These are phyloP conservation scores for Periconia digitata DNA, from an alignment of 2,329 filamentous ascomycete genomes.

Conservation along the genomic window DNA sequence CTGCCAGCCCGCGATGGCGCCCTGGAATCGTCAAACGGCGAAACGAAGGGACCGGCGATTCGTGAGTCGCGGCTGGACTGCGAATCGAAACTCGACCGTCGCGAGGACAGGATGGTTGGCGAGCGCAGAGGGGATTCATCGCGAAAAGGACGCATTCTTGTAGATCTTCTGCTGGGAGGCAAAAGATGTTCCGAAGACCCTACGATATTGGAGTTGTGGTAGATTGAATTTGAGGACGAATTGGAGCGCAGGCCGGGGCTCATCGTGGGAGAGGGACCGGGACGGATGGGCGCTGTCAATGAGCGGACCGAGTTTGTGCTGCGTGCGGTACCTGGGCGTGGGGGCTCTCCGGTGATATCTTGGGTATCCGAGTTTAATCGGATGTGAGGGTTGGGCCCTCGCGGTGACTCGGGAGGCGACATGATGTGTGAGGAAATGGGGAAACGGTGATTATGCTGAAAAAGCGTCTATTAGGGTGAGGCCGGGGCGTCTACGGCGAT, in stretches of 20 bases:
- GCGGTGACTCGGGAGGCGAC: conserved; percentile 32
- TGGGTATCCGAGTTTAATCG: conserved; percentile 63
- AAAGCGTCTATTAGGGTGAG: conserved; percentile 20
- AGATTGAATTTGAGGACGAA: conserved; percentile 30
- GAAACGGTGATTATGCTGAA: conserved; percentile 27
- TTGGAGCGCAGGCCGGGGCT: conserved; percentile 28
- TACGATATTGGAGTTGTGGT: conserved; percentile 35
- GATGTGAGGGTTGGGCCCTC: conserved; percentile 57
- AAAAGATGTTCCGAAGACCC: conserved; percentile 55
- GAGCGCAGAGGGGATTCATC: conserved; percentile 55
- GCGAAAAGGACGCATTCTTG: conserved; percentile 52
- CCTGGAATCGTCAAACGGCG: conserved; percentile 63
- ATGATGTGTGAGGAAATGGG: conserved; percentile 28
- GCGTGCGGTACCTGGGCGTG: conserved; percentile 42
- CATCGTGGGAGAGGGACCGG: conserved; percentile 35
- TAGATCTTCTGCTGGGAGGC: conserved; percentile 49
- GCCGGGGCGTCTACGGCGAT: conserved; percentile 20
- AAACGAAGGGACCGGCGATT: conserved; percentile 47
- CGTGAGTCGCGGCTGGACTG: conserved; percentile 59
- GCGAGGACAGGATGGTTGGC: conserved; percentile 58
- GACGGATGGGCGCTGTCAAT: conserved; percentile 43
- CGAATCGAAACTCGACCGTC: conserved; percentile 67
- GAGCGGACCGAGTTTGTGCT: conserved; percentile 48
- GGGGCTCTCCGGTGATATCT: conserved; percentile 48
- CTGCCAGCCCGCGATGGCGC: conserved; percentile 63